A percentile compares a stretch with the other conserved stretches of the same genome.
phyloP scores from a whole-genome alignment of 2,329 filamentous ascomycete species.

The Waltergamsia citrina region DNA sequence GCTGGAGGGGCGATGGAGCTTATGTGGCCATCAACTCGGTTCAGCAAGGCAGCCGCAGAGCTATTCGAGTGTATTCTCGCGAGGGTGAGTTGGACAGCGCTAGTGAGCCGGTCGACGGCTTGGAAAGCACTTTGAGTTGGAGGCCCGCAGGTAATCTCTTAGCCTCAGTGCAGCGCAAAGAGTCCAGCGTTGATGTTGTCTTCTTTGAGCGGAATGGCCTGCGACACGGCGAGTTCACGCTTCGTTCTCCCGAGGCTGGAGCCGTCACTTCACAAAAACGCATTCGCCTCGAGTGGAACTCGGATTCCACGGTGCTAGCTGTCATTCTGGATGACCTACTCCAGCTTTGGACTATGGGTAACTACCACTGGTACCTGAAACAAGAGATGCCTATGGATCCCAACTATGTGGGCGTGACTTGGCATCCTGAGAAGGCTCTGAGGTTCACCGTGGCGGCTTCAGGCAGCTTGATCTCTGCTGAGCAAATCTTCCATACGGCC shows the following conservation, averaged over 20 bases:
- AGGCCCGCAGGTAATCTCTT: slow-evolving; percentile 83
- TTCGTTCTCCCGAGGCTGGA: slow-evolving; percentile 53
- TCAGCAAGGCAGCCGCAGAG: slow-evolving; percentile 59
- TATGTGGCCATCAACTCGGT: slow-evolving; percentile 80
- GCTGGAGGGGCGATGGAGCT: slow-evolving; percentile 90
- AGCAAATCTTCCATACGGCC: slow-evolving; percentile 60
- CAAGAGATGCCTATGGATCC: slow-evolving; percentile 58
- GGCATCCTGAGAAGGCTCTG: slow-evolving; percentile 82
- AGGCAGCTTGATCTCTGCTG: slow-evolving; percentile 44
- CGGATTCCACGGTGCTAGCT: slow-evolving; percentile 83
- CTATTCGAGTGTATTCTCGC: slow-evolving; percentile 82
- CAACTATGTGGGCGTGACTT: slow-evolving; percentile 35
- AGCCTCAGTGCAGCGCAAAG: slow-evolving; percentile 69
- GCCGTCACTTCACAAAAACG: slow-evolving; percentile 41
- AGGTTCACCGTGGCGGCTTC: slow-evolving; percentile 49
- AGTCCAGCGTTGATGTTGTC: slow-evolving; percentile 65
- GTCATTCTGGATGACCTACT: slow-evolving; percentile 64
- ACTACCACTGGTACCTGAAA: slow-evolving; percentile 98
- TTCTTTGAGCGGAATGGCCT: slow-evolving; percentile 98
- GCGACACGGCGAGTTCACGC: slow-evolving; percentile 86
- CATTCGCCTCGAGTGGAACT: slow-evolving; percentile 75
- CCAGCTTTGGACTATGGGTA: slow-evolving; percentile 96
- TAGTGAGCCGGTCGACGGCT: slow-evolving; percentile 85
- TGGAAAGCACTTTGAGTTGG: slow-evolving; percentile 88
- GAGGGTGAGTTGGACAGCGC: slow-evolving; percentile 88